Base-by-base conservation (phyloP, 2,329 filamentous ascomycete genomes). In the Calonectria ilicicola region DNA sequence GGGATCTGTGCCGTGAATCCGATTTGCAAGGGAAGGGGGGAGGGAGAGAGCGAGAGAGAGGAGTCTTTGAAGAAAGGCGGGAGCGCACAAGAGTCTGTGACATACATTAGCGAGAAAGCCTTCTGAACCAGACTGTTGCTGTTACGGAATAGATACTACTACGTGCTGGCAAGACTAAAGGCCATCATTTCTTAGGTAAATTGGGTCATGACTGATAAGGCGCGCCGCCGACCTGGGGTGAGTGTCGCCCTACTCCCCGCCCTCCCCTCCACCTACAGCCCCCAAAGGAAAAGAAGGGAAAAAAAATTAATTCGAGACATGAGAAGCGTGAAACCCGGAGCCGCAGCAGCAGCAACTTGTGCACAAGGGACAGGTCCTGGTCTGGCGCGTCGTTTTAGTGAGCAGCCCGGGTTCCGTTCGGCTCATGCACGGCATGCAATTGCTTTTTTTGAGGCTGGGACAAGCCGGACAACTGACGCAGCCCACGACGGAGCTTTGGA, bases 381-480 rank as follows among this genome's bases (percentile, higher is more conserved):
- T 26, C 53, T 60, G 32, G 53, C 32, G 32, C 8, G 10, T 35
- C 8, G 10, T 35, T 40, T n/a, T 40, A 40, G 53, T 17, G 40
- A n/a, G 8, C 15, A 65, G 53, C 12, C 42, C 53, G 32, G 27
- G 64, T 42, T 23, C 26, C 2, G 29, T 29, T 56, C 47, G 64
- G 64, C 64, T 56, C 46, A 66, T 66, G 64, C 64, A 66, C 64
- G 23, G 64, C 64, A 66, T 66, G 35, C 17, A 23, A 66, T 56
- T 23, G 47, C 64, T 66, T 56, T 32, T 17, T 17, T 42, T 3
- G 32, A 21, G 64, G 32, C 47, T 66, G 47, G 42, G 64, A 66
- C 64, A 66, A 15, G 47, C 10, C 8, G 10, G 23, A n/a, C 47
- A 56, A 66, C 35, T 66, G 46, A 65, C 46, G 47, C 29, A n/a